phyloP scores from a whole-genome alignment of 768 basidiomycete species.

The Collybia mongolica region DNA sequence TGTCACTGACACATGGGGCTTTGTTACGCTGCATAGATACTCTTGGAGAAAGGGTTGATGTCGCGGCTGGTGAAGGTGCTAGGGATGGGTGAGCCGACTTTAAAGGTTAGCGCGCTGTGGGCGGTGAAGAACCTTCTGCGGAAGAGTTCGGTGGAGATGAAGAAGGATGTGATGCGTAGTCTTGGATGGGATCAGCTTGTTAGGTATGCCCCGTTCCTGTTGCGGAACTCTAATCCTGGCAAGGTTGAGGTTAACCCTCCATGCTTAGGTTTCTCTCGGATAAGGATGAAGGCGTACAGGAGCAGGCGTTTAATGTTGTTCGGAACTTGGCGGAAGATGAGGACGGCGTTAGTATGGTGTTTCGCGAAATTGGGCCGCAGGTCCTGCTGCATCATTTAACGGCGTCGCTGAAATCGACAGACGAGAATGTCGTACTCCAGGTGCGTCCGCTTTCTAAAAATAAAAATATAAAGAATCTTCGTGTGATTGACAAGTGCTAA shows the following conservation, averaged over 20 bases:
- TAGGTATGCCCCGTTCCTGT: conserved; percentile 37
- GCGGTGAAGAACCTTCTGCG: conserved; percentile 81
- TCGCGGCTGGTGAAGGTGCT: conserved; percentile 61
- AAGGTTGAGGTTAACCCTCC: not conserved
- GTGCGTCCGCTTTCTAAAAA: too few species aligned
- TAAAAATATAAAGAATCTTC: too few species aligned
- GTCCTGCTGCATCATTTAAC: conserved; percentile 46
- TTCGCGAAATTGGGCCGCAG: conserved; percentile 48
- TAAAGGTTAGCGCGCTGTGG: conserved; percentile 81
- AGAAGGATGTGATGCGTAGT: conserved; percentile 62
- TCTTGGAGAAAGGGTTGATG: conserved; percentile 69
- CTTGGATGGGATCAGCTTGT: conserved; percentile 65
- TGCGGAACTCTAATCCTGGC: not conserved
- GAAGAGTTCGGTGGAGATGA: conserved; percentile 59
- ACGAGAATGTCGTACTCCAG: conserved; percentile 55
- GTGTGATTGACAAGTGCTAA: too few species aligned
- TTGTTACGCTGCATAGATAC: conserved; percentile 38
- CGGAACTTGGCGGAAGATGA: conserved; percentile 68
- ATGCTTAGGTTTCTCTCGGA: conserved; percentile 51
- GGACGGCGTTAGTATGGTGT: conserved; percentile 61
- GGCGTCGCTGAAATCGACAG: conserved; percentile 45
- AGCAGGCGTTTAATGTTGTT: conserved; percentile 68
- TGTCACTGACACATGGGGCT: not conserved
- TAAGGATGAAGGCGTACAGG: conserved; percentile 53
- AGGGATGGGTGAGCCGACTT: conserved; percentile 46